These are phyloP conservation scores for Boletus sp. DNA, from an alignment of 768 basidiomycete genomes.

Conservation along the genomic window DNA sequence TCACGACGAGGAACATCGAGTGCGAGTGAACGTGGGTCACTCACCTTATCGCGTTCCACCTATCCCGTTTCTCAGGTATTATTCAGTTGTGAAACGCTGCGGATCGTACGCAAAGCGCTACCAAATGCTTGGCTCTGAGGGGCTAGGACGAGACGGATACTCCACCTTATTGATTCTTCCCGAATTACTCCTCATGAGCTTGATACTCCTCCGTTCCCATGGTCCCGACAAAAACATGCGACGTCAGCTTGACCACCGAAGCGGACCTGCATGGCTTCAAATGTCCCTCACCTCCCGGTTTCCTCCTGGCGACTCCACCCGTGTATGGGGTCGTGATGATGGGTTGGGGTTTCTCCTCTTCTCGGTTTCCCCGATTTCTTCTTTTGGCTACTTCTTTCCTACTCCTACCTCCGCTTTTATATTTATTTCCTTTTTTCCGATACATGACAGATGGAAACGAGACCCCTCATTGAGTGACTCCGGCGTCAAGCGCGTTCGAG, in stretches of 20 bases:
- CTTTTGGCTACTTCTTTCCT: too few relatives aligned
- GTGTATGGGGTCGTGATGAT: neutral
- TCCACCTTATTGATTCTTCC: neutral
- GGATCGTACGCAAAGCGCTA: neutral
- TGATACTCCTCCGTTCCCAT: neutral
- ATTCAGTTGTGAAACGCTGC: neutral
- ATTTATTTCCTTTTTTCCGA: neutral
- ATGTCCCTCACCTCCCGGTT: neutral
- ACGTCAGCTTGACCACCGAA: neutral
- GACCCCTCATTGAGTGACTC: neutral
- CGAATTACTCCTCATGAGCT: neutral
- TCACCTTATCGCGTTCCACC: neutral
- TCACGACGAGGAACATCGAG: neutral
- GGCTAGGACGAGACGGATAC: neutral
- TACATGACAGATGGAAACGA: neutral
- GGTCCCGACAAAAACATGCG: neutral
- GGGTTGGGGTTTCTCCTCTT: neutral
- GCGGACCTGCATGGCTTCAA: neutral
- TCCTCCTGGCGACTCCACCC: neutral
- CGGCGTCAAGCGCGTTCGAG: neutral
- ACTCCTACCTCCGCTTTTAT: too few relatives aligned
- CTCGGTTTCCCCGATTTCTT: too few relatives aligned
- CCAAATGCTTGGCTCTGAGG: neutral
- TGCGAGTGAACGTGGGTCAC: neutral
- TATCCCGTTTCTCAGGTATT: neutral